These are phyloP conservation scores for Papiliotrema nemorosa DNA, from an alignment of 1,284 basidiomycete genomes.

Conservation along the genomic window DNA sequence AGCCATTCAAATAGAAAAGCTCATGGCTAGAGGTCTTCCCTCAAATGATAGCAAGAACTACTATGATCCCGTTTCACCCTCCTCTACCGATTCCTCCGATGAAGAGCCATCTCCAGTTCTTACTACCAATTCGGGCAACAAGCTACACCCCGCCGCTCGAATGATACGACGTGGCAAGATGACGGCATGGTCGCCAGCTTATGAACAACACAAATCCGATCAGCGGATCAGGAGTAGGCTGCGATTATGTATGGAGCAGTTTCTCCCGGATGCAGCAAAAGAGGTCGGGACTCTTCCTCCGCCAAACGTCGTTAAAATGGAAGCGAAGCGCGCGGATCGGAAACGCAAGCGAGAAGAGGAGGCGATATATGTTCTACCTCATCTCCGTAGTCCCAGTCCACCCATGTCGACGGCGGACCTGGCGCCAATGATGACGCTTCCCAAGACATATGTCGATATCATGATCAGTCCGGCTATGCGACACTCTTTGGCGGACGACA, in stretches of 20 bases:
- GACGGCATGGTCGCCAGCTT: conserved; percentile 46
- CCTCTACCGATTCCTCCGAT: conserved; percentile 17
- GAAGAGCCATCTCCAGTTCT: conserved; percentile 17
- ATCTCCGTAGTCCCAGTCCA: conserved; percentile 43
- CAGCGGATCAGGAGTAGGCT: conserved; percentile 35
- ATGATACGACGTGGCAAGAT: conserved; percentile 47
- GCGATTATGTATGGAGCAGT: conserved; percentile 33
- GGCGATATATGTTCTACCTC: conserved; percentile 33
- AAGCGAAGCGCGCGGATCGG: conserved; percentile 14
- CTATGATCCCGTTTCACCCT: conserved; percentile 35
- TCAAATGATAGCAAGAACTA: conserved; percentile 34
- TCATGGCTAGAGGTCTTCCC: conserved; percentile 22
- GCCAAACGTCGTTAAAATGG: conserved; percentile 31
- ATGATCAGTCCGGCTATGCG: conserved; percentile 44
- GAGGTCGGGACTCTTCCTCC: conserved; percentile 35
- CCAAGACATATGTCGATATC: conserved; percentile 45
- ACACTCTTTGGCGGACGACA: conserved; percentile 46
- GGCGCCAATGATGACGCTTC: conserved; percentile 41
- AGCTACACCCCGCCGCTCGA: conserved; percentile 37
- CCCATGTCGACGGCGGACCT: conserved; percentile 40
- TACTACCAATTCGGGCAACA: conserved; percentile 43
- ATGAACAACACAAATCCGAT: conserved; percentile 33
- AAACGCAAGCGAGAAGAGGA: conserved; percentile 33
- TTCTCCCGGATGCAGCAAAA: conserved; percentile 38
- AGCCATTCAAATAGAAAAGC: not conserved